Conservation (phyloP, 345 rosid genomes). For the Acer negundo region DNA sequence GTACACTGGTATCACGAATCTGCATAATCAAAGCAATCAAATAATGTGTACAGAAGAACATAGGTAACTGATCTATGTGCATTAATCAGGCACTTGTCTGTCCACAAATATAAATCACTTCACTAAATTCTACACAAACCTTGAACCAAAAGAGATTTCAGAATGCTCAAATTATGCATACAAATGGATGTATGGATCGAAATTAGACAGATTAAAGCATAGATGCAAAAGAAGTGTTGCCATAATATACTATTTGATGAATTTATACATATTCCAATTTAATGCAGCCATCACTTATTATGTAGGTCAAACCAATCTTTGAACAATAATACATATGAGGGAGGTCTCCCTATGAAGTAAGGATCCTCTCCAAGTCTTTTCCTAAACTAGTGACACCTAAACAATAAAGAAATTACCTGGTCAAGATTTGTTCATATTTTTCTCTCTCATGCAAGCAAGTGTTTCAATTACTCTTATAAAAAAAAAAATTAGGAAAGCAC, state of each 20-base stretch:
- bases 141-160: background rate
- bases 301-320: background rate
- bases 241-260: background rate
- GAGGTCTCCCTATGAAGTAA: background rate
- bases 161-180: background rate
- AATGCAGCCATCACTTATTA: background rate
- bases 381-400: too few relatives aligned
- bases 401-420: too few relatives aligned
- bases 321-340: background rate
- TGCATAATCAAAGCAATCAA: conserved; percentile 37
- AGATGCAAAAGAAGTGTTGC: background rate
- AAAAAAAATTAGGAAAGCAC: too few relatives aligned
- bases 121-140: background rate
- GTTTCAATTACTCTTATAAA: too few relatives aligned
- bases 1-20: conserved; percentile 99
- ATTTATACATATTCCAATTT: background rate
- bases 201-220: background rate
- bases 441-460: too few relatives aligned
- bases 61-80: background rate
- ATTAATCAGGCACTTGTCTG: background rate
- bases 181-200: background rate
- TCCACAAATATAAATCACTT: background rate
- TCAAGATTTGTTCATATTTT: too few relatives aligned
- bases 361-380: too few relatives aligned
- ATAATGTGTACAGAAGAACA: background rate